Evolutionary conservation across 306 rosid genomes (phyloP), one percentile per base, ranked within the genome.

Genomic region (Abrus precatorius): DNA sequence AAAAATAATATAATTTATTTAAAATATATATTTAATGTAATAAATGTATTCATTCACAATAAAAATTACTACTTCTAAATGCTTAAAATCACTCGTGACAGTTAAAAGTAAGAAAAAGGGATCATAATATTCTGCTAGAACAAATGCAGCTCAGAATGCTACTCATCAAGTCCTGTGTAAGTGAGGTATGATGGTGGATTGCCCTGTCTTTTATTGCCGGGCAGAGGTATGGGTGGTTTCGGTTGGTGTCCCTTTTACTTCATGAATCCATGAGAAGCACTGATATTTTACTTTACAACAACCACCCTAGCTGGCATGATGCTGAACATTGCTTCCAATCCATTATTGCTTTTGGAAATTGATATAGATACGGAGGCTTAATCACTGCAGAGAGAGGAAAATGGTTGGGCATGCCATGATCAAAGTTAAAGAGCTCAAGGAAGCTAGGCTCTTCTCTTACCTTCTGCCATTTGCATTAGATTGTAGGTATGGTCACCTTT

Each of bases 301-400:
- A 40, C 29, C 40, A 44, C 14, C 30, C 53, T 67, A 73, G 29
- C 56, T 57, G 69, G n/a, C 68, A 41, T 43, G 41, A 28, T 38
- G 78, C 36, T 56, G 65, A 40, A 57, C 32, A 57, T 11, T 41
- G 56, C 53, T 32, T 5, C n/a, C 38, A 8, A 6, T 5, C n/a
- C 44, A 59, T 74, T 4, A 60, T n/a, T 75, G 71, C 71, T 33
- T 56, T 8, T 45, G 70, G 7, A 61, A 36, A 47, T 4, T 56
- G 53, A 76, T 63, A 69, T 49, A 12, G 49, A 76, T 34, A 6
- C 11, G 3, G 38, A 13, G 48, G 7, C 36, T 47, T 61, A 6
- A 33, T 75, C 36, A 40, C 14, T 13, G 36, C 47, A 61, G 20
- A 62, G 3, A 75, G 28, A 33, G 32, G 4, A 72, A 52, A 71